Evolutionary conservation across 768 basidiomycete species (phyloP).

Genomic region (Agaricus blazei): DNA sequence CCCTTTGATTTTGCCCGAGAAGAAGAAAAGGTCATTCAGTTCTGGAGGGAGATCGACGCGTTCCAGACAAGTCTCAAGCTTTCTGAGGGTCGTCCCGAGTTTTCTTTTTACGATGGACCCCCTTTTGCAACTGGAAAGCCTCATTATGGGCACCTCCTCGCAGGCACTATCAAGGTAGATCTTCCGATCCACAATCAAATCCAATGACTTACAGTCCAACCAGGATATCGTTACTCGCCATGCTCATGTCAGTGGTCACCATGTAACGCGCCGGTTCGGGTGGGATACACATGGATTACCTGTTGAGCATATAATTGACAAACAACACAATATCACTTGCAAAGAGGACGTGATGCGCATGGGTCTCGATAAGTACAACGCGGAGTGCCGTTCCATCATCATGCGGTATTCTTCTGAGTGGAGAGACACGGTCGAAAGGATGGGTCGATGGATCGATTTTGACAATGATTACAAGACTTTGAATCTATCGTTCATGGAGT

Average conservation of each 20-base stretch:
- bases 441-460: conserved; percentile 99
- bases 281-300: conserved; percentile 99
- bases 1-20: conserved; percentile 83
- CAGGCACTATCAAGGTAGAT: conserved; percentile 87
- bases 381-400: conserved; percentile 92
- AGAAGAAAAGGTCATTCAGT: conserved; percentile 85
- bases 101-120: conserved; percentile 94
- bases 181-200: not conserved
- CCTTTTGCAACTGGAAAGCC: conserved; percentile 97
- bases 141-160: conserved; percentile 92
- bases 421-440: conserved; percentile 91
- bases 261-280: conserved; percentile 92
- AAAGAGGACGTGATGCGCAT: conserved; percentile 91
- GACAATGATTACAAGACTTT: conserved; percentile 99
- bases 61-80: conserved; percentile 93
- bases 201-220: conserved; percentile 5
- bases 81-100: conserved; percentile 86
- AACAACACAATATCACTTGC: conserved; percentile 86
- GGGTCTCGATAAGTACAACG: conserved; percentile 98
- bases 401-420: conserved; percentile 96
- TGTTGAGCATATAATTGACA: conserved; percentile 99
- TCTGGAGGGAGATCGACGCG: conserved; percentile 96
- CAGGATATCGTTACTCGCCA: conserved; percentile 98
- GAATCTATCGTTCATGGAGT: conserved; percentile 92
- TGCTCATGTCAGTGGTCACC: conserved; percentile 87